Conservation (phyloP, 345 rosid species). For the Lagerstroemia speciosa region DNA sequence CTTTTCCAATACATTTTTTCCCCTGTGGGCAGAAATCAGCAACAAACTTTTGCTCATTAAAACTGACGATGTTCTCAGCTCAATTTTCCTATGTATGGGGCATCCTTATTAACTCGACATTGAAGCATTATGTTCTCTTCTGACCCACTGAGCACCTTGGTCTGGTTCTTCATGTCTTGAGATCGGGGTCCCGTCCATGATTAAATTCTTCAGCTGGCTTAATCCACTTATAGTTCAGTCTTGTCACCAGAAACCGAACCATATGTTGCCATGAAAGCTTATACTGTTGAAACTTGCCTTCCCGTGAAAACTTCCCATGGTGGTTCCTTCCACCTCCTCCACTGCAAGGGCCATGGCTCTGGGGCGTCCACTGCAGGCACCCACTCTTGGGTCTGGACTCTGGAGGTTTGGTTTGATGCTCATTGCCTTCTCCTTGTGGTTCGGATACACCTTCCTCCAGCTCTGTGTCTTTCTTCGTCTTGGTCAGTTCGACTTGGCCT, state of each 20-base stretch:
- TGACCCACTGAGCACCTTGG: background rate
- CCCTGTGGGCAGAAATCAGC: background rate
- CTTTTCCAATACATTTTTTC: too few species aligned
- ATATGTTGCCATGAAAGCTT: background rate
- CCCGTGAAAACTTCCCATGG: too few species aligned
- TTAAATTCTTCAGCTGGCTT: too few species aligned
- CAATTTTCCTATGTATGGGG: too few species aligned
- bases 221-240: too few species aligned
- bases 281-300: background rate
- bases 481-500: background rate
- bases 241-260: background rate
- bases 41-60: background rate
- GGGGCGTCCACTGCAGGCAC: background rate
- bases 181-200: too few species aligned
- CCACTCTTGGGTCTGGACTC: background rate
- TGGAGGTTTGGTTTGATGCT: background rate
- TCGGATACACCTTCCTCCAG: background rate
- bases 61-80: background rate
- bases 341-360: background rate
- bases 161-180: background rate
- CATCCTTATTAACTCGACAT: background rate
- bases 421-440: background rate
- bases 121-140: background rate
- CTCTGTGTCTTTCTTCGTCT: background rate
- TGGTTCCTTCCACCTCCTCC: conserved; percentile 2